Conservation (phyloP, 257 asterid genomes). For the Scutellaria minor region DNA sequence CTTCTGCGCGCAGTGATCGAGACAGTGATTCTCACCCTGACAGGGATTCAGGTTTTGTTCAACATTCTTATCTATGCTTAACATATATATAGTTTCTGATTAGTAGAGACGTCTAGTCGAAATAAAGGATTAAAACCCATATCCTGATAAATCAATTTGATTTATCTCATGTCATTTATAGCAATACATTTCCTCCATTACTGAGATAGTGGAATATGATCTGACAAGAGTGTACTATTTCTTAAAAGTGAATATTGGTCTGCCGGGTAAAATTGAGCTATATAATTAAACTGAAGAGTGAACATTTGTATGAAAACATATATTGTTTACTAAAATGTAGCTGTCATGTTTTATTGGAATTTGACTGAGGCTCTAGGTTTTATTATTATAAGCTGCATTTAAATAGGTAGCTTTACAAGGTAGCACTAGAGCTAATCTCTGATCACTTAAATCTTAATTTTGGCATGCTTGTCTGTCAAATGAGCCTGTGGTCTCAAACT, state of each 20-base stretch:
- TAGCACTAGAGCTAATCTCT: slow-evolving; percentile 16
- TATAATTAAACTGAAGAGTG: slow-evolving; percentile 3
- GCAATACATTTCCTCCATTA: background rate
- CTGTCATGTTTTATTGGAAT: slow-evolving; percentile 8
- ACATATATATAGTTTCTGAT: background rate
- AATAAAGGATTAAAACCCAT: slow-evolving; percentile 1
- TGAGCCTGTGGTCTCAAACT: slow-evolving; percentile 7
- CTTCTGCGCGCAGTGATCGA: slow-evolving; percentile 69
- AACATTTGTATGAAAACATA: background rate
- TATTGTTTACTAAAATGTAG: background rate
- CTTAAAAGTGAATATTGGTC: background rate
- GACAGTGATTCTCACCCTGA: slow-evolving; percentile 82
- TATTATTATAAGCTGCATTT: background rate
- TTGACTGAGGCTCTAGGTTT: background rate
- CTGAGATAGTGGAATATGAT: slow-evolving; percentile 5
- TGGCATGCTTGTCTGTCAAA: background rate
- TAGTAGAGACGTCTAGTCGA: slow-evolving; percentile 28
- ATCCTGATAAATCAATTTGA: slow-evolving; percentile 14
- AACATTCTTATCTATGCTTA: slow-evolving; percentile 25
- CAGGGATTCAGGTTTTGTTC: slow-evolving; percentile 72
- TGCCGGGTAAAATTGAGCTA: slow-evolving; percentile 15
- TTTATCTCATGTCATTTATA: background rate
- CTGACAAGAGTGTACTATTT: slow-evolving; percentile 1
- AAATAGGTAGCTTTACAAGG: background rate
- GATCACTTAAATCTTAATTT: slow-evolving; percentile 19